Conservation (phyloP, 768 basidiomycete genomes). For the Lentinula sp. region DNA sequence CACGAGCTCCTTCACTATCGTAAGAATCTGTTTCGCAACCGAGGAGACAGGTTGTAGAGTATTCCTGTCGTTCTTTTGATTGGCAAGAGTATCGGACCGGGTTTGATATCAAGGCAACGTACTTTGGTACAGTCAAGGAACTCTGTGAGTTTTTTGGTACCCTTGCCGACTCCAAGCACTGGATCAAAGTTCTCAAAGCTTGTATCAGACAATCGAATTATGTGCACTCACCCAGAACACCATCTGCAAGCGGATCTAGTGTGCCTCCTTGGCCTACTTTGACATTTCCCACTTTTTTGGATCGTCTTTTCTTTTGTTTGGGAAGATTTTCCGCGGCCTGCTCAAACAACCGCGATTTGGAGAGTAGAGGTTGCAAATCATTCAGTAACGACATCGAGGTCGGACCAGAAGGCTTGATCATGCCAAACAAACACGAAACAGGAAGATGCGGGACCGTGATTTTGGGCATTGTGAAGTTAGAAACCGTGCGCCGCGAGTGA, state of each 20-base stretch:
- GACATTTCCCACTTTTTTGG: conserved; percentile 43
- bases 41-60: conserved; percentile 82
- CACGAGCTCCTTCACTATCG: conserved; percentile 82
- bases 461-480: conserved; percentile 55
- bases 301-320: conserved; percentile 42
- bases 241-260: conserved; percentile 93
- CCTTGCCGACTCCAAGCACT: conserved; percentile 90
- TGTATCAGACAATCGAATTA: background rate
- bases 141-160: conserved; percentile 77
- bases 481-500: background rate
- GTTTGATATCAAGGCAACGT: conserved; percentile 7
- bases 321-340: conserved; percentile 48
- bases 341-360: conserved; percentile 75
- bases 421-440: conserved; percentile 77
- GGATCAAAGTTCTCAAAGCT: conserved; percentile 6
- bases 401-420: conserved; percentile 89
- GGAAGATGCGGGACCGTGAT: conserved; percentile 46
- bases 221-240: conserved; percentile 68
- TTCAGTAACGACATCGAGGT: conserved; percentile 90
- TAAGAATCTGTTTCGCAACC: conserved; percentile 95
- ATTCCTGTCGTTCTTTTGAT: conserved; percentile 53
- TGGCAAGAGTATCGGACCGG: background rate
- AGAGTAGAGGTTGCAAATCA: conserved; percentile 74
- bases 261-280: conserved; percentile 95
- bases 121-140: conserved; percentile 93